phyloP scores from a whole-genome alignment of 176 grass and related monocot species.

The Juncus effusus region DNA sequence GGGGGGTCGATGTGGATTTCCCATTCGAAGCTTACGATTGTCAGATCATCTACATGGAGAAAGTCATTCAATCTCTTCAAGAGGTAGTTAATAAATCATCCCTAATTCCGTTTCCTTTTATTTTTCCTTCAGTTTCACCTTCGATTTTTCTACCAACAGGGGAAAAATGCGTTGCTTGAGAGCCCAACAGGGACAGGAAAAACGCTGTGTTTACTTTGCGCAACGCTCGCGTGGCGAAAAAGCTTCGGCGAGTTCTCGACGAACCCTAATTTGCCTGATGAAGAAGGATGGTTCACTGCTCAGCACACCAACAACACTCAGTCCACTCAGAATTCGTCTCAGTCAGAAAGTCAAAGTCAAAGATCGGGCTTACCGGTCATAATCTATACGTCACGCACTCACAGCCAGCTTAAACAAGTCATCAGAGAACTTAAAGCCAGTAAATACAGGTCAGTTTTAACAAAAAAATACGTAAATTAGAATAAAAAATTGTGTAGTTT shows the following conservation, averaged over 20 bases:
- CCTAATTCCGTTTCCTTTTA: neutral
- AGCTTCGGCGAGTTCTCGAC: conserved; percentile 66
- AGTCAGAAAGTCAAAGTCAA: conserved; percentile 16
- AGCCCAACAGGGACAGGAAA: conserved; percentile 95
- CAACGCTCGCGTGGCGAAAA: conserved; percentile 79
- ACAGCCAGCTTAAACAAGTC: conserved; percentile 92
- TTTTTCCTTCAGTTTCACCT: conserved; percentile 6
- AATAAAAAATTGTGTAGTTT: neutral
- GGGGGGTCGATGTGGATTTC: conserved; percentile 81
- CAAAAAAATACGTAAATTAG: neutral
- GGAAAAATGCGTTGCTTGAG: conserved; percentile 85
- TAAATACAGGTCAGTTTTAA: conserved; percentile 61
- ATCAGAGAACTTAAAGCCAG: conserved; percentile 90
- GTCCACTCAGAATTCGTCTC: conserved; percentile 47
- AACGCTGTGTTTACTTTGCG: conserved; percentile 83
- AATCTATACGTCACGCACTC: conserved; percentile 88
- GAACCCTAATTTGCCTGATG: conserved; percentile 25
- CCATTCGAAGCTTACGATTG: conserved; percentile 85
- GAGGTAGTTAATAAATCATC: conserved; percentile 36
- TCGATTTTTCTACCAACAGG: conserved; percentile 32
- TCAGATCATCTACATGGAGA: conserved; percentile 89
- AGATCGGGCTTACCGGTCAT: conserved; percentile 66
- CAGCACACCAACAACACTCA: conserved; percentile 27
- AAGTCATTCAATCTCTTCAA: conserved; percentile 79
- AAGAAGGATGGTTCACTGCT: conserved; percentile 37